Percentiles rank a stretch among this genome's conserved stretches.
These are phyloP conservation scores for Russula vinacea DNA, from an alignment of 768 basidiomycete species.

Conservation along the genomic window DNA sequence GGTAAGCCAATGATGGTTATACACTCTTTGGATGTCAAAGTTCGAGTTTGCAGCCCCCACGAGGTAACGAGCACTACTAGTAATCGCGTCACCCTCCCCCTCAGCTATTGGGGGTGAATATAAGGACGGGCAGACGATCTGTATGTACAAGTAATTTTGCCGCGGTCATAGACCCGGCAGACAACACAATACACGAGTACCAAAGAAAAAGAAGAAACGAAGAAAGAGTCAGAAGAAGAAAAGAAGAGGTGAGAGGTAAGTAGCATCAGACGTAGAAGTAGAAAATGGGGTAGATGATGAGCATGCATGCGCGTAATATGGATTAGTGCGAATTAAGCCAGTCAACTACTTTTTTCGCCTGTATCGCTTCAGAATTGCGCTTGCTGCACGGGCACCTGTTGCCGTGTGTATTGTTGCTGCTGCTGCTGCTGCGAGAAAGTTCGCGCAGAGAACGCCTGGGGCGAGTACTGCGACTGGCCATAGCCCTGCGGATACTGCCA, in stretches of 20 bases:
- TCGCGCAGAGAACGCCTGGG: constrained; percentile 12
- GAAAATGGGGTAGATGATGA: not conserved
- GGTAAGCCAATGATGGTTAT: constrained; percentile 11
- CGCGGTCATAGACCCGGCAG: not conserved
- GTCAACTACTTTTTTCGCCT: constrained; percentile 18
- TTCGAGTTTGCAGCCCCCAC: not conserved
- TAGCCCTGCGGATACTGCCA: constrained; percentile 20
- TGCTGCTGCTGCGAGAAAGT: constrained; percentile 22
- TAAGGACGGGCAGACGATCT: not conserved
- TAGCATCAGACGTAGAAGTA: constrained; percentile 1
- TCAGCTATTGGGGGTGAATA: not conserved
- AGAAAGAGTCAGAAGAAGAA: not conserved
- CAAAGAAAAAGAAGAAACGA: not conserved
- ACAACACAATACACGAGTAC: constrained; percentile 15
- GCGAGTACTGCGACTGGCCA: constrained; percentile 24
- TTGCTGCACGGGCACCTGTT: constrained; percentile 25
- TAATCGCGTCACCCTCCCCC: constrained; percentile 11
- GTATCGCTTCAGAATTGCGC: constrained; percentile 14
- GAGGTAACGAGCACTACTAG: constrained; percentile 13
- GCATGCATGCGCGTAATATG: not conserved
- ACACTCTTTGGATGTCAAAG: not conserved
- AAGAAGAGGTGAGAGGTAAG: not conserved
- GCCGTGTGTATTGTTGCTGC: constrained; percentile 20
- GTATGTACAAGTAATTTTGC: constrained; percentile 29
- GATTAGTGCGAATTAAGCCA: constrained; percentile 15